A percentile compares a stretch with the other conserved stretches of the same genome.
phyloP scores from a whole-genome alignment of 805 yeast species.

The Sporopachydermia quercuum region DNA sequence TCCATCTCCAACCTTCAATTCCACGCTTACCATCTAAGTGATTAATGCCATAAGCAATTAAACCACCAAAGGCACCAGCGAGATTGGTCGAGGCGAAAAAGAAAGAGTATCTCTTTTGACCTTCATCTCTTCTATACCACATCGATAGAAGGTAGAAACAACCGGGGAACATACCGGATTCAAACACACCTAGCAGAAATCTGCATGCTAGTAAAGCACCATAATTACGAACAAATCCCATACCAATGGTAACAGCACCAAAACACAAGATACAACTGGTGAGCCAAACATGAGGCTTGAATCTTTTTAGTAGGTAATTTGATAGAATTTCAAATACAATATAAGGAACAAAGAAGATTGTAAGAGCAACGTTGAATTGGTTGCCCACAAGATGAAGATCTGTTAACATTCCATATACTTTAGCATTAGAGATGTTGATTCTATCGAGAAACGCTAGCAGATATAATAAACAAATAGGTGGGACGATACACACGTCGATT shows the following conservation, averaged over 20 bases:
- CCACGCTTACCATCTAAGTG: conserved; percentile 8
- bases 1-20: conserved; percentile 24
- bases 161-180: conserved; percentile 30
- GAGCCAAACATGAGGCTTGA: conserved; percentile 22
- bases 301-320: conserved; percentile 19
- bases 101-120: conserved; percentile 22
- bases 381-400: conserved; percentile 27
- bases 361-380: conserved; percentile 30
- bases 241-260: conserved; percentile 19
- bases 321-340: conserved; percentile 25
- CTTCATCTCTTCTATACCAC: conserved; percentile 25
- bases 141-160: conserved; percentile 23
- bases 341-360: conserved; percentile 22
- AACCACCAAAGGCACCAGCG: conserved; percentile 25
- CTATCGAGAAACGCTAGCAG: conserved; percentile 33
- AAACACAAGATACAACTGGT: conserved; percentile 19
- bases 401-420: conserved; percentile 28
- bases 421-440: conserved; percentile 35
- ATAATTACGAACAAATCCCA: conserved; percentile 19
- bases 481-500: conserved; percentile 29
- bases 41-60: conserved; percentile 21
- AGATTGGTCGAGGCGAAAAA: conserved; percentile 22
- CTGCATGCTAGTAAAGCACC: conserved; percentile 19
- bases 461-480: conserved; percentile 30
- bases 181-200: conserved; percentile 25